These are phyloP conservation scores for Erodium texanum DNA, from an alignment of 441 rosid species.

Conservation along the genomic window DNA sequence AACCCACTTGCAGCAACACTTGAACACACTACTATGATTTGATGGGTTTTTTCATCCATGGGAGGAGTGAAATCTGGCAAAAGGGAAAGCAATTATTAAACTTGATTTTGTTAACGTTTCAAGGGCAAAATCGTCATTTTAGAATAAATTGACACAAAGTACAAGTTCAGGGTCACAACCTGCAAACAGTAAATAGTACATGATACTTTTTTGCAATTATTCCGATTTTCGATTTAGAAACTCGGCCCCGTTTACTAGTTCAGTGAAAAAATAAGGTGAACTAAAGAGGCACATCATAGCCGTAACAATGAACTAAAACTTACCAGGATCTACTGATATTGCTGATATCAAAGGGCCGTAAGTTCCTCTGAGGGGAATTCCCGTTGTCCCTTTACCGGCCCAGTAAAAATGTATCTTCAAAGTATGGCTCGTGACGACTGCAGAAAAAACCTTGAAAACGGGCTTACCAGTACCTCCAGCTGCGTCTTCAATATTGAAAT, in stretches of 20 bases:
- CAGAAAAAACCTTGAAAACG: constrained; percentile 31
- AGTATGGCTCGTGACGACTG: constrained; percentile 38
- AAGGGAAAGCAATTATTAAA: constrained; percentile 10
- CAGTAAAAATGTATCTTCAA: constrained; percentile 67
- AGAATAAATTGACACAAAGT: too few relatives aligned
- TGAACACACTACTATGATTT: constrained; percentile 25
- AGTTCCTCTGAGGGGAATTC: constrained; percentile 67
- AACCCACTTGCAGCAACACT: constrained; percentile 30
- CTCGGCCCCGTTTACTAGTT: too few relatives aligned
- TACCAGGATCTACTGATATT: constrained; percentile 71
- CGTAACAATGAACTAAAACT: constrained; percentile 21
- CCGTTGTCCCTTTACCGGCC: constrained; percentile 91
- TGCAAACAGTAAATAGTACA: too few relatives aligned
- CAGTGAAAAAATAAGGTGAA: too few relatives aligned
- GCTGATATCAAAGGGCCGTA: constrained; percentile 91
- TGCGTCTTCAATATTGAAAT: constrained; percentile 58
- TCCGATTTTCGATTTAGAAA: too few relatives aligned
- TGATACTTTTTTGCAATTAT: too few relatives aligned
- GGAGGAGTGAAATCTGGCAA: constrained; percentile 64
- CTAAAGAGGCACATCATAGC: not conserved
- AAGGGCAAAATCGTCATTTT: too few relatives aligned
- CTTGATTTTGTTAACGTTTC: too few relatives aligned
- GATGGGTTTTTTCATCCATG: constrained; percentile 21
- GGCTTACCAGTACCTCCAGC: constrained; percentile 66
- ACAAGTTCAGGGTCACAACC: too few relatives aligned